phyloP scores from a whole-genome alignment of 768 basidiomycete species.

The Rhizopogon roseolus region DNA sequence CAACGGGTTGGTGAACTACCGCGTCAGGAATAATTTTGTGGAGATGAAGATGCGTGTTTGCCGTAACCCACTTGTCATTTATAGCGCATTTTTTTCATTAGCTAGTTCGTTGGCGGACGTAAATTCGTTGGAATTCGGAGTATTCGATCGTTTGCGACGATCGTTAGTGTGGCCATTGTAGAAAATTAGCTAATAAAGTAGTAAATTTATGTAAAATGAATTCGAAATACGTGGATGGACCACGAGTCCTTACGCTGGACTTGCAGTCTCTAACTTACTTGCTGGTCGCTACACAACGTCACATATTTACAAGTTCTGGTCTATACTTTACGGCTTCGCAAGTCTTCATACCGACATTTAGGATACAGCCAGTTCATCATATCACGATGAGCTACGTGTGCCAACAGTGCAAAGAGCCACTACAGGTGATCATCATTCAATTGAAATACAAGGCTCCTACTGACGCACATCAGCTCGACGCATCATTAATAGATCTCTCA shows the following conservation, averaged over 20 bases:
- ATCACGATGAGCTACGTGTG: constrained; percentile 51
- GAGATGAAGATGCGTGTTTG: constrained; percentile 8
- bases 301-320: not conserved
- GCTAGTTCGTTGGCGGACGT: constrained; percentile 14
- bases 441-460: constrained; percentile 6
- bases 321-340: not conserved
- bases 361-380: not conserved
- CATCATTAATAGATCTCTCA: constrained; percentile 82
- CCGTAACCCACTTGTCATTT: constrained; percentile 4
- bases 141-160: too few relatives aligned
- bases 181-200: too few relatives aligned
- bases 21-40: not conserved
- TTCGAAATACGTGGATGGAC: too few relatives aligned
- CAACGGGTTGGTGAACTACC: not conserved
- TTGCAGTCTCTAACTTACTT: too few relatives aligned
- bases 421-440: constrained; percentile 51
- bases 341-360: not conserved
- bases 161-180: too few relatives aligned
- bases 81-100: constrained; percentile 19
- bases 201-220: too few relatives aligned
- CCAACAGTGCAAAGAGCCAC: constrained; percentile 88
- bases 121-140: too few relatives aligned
- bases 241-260: too few relatives aligned
- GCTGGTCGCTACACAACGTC: too few relatives aligned
- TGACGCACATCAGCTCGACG: constrained; percentile 57